Evolutionary conservation across 202 grass and related monocot genomes (phyloP).

Genomic region (Dendrocalamus latiflorus): DNA sequence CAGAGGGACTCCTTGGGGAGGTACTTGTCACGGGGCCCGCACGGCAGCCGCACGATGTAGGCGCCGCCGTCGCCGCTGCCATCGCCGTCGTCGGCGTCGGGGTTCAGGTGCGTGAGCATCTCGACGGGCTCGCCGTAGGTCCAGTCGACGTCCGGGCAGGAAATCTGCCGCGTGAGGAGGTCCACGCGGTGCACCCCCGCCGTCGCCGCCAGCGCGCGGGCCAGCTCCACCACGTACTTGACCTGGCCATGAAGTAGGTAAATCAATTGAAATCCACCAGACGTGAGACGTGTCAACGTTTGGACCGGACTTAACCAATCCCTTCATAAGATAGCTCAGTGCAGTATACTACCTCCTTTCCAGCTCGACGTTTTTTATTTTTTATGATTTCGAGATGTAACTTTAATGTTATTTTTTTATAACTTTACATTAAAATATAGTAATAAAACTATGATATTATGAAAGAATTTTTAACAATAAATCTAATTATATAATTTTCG

Average conservation of each 20-base stretch:
- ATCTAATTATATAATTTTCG: too few relatives aligned
- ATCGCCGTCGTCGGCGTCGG: neutral
- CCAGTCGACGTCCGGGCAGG: conserved; percentile 73
- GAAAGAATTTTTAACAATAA: too few relatives aligned
- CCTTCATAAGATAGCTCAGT: neutral
- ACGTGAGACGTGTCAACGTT: neutral
- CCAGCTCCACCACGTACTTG: conserved; percentile 95
- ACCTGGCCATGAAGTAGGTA: conserved; percentile 34
- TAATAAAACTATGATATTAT: too few relatives aligned
- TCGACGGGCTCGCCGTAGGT: conserved; percentile 93
- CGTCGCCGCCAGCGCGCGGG: conserved; percentile 74
- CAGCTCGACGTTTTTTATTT: too few relatives aligned
- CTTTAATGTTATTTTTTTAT: too few relatives aligned
- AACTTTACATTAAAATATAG: too few relatives aligned
- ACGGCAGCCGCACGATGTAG: conserved; percentile 87
- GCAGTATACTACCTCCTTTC: neutral
- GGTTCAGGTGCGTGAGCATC: conserved; percentile 45
- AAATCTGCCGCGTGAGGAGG: conserved; percentile 82
- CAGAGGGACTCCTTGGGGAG: conserved; percentile 78
- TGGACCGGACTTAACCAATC: neutral
- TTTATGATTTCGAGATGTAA: too few relatives aligned
- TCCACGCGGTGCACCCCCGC: conserved; percentile 75
- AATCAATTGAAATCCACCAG: neutral
- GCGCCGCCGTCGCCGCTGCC: conserved; percentile 28
- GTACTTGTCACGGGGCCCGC: conserved; percentile 78